Conservation (phyloP, 108 stramenopile genomes). For the Seminavis robusta region DNA sequence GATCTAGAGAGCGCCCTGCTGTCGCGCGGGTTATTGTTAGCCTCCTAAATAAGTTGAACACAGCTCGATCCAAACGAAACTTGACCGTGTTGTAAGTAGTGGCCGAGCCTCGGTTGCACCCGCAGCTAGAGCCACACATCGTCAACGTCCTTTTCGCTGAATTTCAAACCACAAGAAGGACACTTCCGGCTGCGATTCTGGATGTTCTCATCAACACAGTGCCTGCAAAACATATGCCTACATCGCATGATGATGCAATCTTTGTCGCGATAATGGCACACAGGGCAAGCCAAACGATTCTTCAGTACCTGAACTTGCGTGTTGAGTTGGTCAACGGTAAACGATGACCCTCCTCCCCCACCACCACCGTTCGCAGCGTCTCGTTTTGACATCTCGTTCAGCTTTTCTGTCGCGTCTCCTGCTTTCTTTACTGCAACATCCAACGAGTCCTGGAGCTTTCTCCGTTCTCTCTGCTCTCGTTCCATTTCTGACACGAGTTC, state of each 20-base stretch:
- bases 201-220: conserved; percentile 86
- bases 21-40: too few species aligned
- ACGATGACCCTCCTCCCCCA: conserved; percentile 34
- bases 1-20: too few species aligned
- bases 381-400: conserved; percentile 22
- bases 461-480: conserved; percentile 56
- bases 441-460: conserved; percentile 60
- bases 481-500: conserved; percentile 66
- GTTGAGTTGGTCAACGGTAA: conserved; percentile 68
- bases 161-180: conserved; percentile 79
- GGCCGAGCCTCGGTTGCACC: too few species aligned
- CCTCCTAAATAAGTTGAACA: too few species aligned
- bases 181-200: conserved; percentile 88
- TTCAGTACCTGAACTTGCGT: conserved; percentile 71
- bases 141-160: conserved; percentile 83
- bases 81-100: too few species aligned
- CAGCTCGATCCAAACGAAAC: too few species aligned
- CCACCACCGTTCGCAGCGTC: conserved; percentile 24
- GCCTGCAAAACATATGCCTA: conserved; percentile 90
- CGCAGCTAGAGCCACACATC: conserved; percentile 68
- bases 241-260: conserved; percentile 87
- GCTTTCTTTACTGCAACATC: conserved; percentile 73
- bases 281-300: conserved; percentile 72
- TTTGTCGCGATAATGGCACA: conserved; percentile 90
- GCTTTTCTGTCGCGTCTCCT: conserved; percentile 39